Evolutionary conservation across 305 asterid genomes (phyloP).

Genomic region (Ajuga reptans): DNA sequence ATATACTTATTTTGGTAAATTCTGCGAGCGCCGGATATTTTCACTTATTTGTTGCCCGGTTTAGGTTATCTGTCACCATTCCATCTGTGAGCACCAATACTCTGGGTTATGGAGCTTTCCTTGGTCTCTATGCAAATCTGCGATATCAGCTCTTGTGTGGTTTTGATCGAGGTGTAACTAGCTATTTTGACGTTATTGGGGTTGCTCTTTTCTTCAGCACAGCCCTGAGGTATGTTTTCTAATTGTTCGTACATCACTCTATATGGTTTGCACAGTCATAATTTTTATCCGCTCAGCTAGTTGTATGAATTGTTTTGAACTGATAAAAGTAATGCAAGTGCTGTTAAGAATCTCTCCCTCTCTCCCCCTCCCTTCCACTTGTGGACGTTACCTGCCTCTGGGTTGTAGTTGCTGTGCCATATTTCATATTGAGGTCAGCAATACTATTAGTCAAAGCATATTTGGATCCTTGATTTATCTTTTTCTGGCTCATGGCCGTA

Average conservation of each 20-base stretch:
- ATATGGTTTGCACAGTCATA: not conserved
- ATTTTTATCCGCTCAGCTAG: not conserved
- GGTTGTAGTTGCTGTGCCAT: not conserved
- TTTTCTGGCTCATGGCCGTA: not conserved
- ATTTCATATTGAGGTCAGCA: not conserved
- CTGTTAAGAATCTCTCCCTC: not conserved
- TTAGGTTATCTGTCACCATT: conserved; percentile 73
- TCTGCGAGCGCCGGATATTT: not conserved
- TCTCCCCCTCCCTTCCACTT: not conserved
- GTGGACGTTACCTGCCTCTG: not conserved
- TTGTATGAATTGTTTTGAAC: not conserved
- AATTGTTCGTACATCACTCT: not conserved
- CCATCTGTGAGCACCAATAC: conserved; percentile 90
- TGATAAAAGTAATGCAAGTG: not conserved
- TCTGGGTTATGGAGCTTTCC: conserved; percentile 96
- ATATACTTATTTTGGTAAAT: not conserved
- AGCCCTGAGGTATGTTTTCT: conserved; percentile 60
- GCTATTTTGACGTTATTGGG: conserved; percentile 89
- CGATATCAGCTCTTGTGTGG: conserved; percentile 90
- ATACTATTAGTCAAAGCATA: not conserved
- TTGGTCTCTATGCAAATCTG: conserved; percentile 86
- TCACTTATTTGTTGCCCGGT: not conserved
- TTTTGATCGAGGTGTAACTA: conserved; percentile 58
- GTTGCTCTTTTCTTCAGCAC: conserved; percentile 74
- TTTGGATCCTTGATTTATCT: not conserved